These are phyloP conservation scores for Cystobasidiopsis lactophilus DNA, from an alignment of 768 basidiomycete genomes.

Conservation along the genomic window DNA sequence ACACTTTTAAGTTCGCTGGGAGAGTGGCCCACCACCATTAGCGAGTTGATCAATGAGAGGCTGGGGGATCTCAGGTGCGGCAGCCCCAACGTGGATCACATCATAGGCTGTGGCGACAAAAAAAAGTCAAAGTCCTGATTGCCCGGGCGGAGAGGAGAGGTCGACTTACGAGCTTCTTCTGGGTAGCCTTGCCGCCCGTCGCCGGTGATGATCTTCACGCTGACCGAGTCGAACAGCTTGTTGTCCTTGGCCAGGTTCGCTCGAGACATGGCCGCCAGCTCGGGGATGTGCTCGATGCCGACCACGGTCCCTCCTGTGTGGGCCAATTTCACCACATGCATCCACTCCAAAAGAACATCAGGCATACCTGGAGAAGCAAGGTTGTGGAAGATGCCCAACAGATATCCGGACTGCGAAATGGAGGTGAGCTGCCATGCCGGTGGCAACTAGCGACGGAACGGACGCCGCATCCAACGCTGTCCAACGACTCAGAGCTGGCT, in stretches of 20 bases:
- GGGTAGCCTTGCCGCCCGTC: constrained; percentile 52
- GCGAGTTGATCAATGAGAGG: constrained; percentile 44
- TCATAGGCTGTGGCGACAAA: constrained; percentile 29
- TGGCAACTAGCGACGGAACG: too few species aligned
- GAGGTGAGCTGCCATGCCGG: too few species aligned
- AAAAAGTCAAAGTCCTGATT: constrained; percentile 23
- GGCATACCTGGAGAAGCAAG: constrained; percentile 30
- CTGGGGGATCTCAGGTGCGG: constrained; percentile 49
- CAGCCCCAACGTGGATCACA: constrained; percentile 85
- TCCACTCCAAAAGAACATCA: constrained; percentile 26
- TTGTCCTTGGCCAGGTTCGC: constrained; percentile 48
- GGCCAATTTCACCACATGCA: constrained; percentile 18
- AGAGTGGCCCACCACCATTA: too few species aligned
- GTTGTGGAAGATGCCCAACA: constrained; percentile 56
- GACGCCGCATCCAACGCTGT: constrained; percentile 4
- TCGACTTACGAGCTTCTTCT: constrained; percentile 13
- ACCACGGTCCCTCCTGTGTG: constrained; percentile 36
- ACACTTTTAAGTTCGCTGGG: too few species aligned
- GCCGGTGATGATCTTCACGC: constrained; percentile 44
- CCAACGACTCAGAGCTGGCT: neutral
- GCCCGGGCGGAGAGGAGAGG: neutral
- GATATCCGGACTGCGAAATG: constrained; percentile 79
- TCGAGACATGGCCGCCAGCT: constrained; percentile 33
- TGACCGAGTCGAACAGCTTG: constrained; percentile 35
- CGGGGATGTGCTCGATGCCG: constrained; percentile 72